Conservation (phyloP, 2,329 filamentous ascomycete species). For the Podosphaera xanthii region DNA sequence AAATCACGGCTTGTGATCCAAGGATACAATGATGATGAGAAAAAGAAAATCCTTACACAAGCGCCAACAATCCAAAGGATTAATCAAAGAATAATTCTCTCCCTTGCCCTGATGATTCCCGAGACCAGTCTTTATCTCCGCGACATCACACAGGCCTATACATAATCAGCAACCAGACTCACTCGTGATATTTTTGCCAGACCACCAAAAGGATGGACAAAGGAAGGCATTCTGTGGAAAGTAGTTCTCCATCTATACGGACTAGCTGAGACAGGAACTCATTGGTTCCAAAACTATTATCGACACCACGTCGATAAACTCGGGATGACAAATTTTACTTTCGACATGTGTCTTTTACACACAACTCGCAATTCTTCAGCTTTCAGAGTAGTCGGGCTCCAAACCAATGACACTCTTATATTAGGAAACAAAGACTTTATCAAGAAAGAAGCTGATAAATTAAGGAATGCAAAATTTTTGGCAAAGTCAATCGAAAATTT, state of each 20-base stretch:
- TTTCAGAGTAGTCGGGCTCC: not conserved
- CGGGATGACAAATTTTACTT: not conserved
- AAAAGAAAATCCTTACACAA: too few species aligned
- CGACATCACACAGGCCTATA: too few species aligned
- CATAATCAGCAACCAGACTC: not conserved
- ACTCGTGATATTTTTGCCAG: not conserved
- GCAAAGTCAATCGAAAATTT: not conserved
- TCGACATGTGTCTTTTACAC: conserved; percentile 1
- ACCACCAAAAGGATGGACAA: not conserved
- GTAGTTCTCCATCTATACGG: not conserved
- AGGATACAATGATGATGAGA: too few species aligned
- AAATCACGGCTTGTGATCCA: too few species aligned
- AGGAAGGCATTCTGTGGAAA: not conserved
- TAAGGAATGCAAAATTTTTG: not conserved
- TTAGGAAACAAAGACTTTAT: not conserved
- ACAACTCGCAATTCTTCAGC: not conserved
- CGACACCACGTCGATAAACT: conserved; percentile 1
- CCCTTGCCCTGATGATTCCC: not conserved
- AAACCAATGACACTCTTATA: not conserved
- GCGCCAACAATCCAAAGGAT: too few species aligned
- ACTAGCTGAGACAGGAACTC: conserved; percentile 1
- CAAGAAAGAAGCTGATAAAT: not conserved
- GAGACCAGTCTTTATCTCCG: not conserved
- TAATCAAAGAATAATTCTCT: too few species aligned
- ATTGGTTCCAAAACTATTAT: conserved; percentile 1